phyloP scores from a whole-genome alignment of 2,329 filamentous ascomycete species.

The Emergomyces africanus region DNA sequence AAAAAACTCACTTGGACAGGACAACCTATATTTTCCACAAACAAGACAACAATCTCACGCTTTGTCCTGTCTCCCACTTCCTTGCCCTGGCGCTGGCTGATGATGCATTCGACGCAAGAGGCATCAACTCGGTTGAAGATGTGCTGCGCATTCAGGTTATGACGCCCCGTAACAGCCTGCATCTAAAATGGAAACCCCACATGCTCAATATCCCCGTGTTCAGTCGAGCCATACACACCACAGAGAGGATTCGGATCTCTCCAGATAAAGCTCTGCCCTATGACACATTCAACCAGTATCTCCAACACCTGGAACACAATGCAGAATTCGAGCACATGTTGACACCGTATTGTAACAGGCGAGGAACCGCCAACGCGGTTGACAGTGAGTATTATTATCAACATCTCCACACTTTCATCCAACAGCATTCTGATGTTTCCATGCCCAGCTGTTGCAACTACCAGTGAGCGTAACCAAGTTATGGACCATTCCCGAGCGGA shows the following conservation, averaged over 20 bases:
- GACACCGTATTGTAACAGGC: conserved; percentile 13
- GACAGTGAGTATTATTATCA: not conserved
- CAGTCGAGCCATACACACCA: not conserved
- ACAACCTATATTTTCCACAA: conserved; percentile 2
- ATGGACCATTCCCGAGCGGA: no score
- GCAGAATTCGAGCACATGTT: conserved; percentile 12
- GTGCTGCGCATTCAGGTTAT: not conserved
- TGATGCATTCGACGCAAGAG: not conserved
- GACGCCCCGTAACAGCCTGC: not conserved
- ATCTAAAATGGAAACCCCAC: conserved; percentile 2
- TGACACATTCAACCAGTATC: conserved; percentile 2
- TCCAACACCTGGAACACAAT: conserved; percentile 10
- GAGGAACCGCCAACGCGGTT: conserved; percentile 6
- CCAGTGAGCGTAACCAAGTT: no score
- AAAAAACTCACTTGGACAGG: not conserved
- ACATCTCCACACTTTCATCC: no score
- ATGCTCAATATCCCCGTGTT: conserved; percentile 3
- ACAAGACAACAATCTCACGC: not conserved
- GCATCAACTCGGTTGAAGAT: conserved; percentile 2
- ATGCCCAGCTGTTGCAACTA: no score
- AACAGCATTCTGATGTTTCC: no score
- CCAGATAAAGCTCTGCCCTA: conserved; percentile 1
- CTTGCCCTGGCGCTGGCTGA: conserved; percentile 3
- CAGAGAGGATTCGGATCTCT: conserved; percentile 1
- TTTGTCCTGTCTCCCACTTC: conserved; percentile 1